phyloP scores from a whole-genome alignment of 169 alveolate species.

The Plasmodium knowlesi region DNA sequence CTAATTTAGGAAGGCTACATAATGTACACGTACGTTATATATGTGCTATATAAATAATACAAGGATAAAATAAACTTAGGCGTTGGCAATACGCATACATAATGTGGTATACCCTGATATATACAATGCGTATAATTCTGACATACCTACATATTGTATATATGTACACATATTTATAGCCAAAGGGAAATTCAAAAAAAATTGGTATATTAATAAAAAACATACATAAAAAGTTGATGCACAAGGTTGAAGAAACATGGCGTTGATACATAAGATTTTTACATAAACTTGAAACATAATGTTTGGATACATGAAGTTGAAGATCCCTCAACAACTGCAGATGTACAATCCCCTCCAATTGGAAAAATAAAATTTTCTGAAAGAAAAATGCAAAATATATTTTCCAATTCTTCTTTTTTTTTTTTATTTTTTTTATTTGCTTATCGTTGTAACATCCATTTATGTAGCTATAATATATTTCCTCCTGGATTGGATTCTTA shows the following conservation, averaged over 20 bases:
- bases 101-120: neutral
- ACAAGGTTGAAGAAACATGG: neutral
- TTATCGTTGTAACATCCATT: neutral
- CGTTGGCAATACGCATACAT: neutral
- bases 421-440: neutral
- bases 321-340: neutral
- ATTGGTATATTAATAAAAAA: neutral
- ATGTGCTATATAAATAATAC: neutral
- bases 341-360: neutral
- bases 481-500: neutral
- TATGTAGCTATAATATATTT: neutral
- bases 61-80: neutral
- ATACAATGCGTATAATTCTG: neutral
- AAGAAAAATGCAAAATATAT: neutral
- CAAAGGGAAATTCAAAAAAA: neutral
- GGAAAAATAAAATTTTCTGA: neutral
- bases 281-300: neutral
- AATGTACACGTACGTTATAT: neutral
- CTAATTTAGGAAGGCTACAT: neutral
- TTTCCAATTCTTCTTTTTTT: neutral
- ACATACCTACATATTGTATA: neutral
- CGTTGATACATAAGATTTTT: neutral
- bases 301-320: neutral
- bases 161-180: neutral
- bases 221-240: neutral